Evolutionary conservation across 306 rosid genomes (phyloP).

Genomic region (Prunus salicina): DNA sequence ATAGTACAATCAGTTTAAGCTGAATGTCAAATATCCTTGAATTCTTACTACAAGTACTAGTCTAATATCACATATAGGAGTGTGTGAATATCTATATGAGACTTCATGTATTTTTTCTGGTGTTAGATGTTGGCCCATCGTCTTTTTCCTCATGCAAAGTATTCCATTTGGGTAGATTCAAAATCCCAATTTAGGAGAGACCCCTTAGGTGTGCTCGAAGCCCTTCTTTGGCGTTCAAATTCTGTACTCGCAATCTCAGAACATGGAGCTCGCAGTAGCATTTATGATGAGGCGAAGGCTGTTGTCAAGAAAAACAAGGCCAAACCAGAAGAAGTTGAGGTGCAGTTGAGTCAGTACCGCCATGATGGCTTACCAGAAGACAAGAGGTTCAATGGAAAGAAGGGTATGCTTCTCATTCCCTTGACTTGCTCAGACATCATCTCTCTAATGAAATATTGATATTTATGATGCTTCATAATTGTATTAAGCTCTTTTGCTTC

Average conservation of each 20-base stretch:
- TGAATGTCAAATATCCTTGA: background rate
- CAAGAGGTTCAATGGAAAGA: conserved; percentile 83
- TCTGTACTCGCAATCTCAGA: conserved; percentile 85
- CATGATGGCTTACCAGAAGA: conserved; percentile 78
- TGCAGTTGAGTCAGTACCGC: conserved; percentile 74
- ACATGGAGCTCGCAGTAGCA: conserved; percentile 96
- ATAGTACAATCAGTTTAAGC: background rate
- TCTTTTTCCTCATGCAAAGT: conserved; percentile 83
- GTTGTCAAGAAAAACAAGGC: conserved; percentile 96
- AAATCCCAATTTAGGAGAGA: conserved; percentile 97
- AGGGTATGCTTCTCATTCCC: conserved; percentile 45
- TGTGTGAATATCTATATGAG: conserved; percentile 23
- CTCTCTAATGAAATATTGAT: background rate
- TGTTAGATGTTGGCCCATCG: conserved; percentile 89
- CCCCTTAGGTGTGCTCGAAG: conserved; percentile 89
- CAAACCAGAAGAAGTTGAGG: conserved; percentile 89
- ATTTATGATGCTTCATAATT: background rate
- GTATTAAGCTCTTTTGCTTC: background rate
- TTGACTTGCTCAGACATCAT: background rate
- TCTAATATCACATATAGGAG: background rate
- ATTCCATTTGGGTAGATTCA: conserved; percentile 97
- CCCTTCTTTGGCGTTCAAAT: conserved; percentile 83
- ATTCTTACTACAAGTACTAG: background rate
- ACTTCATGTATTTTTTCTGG: background rate
- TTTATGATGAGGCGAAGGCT: conserved; percentile 94